Percentiles rank a stretch among this genome's conserved stretches.
These are phyloP conservation scores for Rhizopogon vulgaris DNA, from an alignment of 768 basidiomycete genomes.

Conservation along the genomic window DNA sequence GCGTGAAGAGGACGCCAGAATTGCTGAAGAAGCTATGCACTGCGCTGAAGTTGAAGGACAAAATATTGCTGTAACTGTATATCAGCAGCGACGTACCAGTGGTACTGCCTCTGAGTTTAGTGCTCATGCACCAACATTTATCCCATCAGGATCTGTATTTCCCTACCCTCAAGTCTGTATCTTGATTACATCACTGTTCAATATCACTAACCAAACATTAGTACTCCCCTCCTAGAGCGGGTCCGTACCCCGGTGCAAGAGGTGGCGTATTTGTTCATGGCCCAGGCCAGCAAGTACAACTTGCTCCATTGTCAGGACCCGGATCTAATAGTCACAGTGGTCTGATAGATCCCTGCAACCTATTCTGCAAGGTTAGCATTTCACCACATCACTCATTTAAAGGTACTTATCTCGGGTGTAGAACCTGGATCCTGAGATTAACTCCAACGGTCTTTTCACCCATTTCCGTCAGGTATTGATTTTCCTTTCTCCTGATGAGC, in stretches of 20 bases:
- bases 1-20: slow-evolving; percentile 78
- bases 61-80: slow-evolving; percentile 79
- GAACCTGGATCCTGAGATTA: slow-evolving; percentile 82
- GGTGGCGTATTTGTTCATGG: slow-evolving; percentile 66
- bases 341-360: slow-evolving; percentile 84
- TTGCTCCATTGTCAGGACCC: slow-evolving; percentile 66
- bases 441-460: slow-evolving; percentile 77
- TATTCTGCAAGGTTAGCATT: slow-evolving; percentile 74
- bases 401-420: slow-evolving; percentile 24
- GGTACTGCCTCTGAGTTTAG: slow-evolving; percentile 62
- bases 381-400: slow-evolving; percentile 6
- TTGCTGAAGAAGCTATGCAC: slow-evolving; percentile 77
- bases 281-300: slow-evolving; percentile 86
- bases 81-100: slow-evolving; percentile 56
- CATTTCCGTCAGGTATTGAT: slow-evolving; percentile 69
- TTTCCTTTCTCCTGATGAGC: neutral
- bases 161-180: slow-evolving; percentile 58
- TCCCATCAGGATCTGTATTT: slow-evolving; percentile 63
- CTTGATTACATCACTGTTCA: slow-evolving; percentile 4
- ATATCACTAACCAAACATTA: slow-evolving; percentile 15
- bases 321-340: slow-evolving; percentile 83
- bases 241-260: slow-evolving; percentile 39
- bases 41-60: slow-evolving; percentile 79
- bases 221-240: slow-evolving; percentile 67
- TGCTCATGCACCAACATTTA: slow-evolving; percentile 67